Evolutionary conservation across 208 protist genomes (phyloP).

Genomic region (Leishmania guyanensis): DNA sequence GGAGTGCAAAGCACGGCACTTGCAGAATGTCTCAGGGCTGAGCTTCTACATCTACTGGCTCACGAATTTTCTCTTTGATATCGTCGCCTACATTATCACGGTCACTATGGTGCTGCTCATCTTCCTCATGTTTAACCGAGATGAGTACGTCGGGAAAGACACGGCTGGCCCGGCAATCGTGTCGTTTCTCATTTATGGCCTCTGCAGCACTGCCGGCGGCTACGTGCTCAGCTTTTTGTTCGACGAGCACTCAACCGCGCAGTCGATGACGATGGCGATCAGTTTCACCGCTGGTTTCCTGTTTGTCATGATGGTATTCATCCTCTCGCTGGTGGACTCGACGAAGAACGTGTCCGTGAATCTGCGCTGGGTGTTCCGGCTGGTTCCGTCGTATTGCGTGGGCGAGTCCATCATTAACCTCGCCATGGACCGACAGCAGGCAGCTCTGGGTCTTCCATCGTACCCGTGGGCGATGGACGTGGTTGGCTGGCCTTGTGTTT

Average conservation of each 20-base stretch:
- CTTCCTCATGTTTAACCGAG: constrained; percentile 60
- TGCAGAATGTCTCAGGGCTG: constrained; percentile 77
- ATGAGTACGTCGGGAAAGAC: constrained; percentile 55
- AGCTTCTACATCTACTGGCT: constrained; percentile 72
- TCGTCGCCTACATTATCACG: constrained; percentile 63
- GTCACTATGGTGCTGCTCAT: constrained; percentile 59
- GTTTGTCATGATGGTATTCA: constrained; percentile 55
- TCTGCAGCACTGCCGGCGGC: constrained; percentile 46
- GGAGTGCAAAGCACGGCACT: constrained; percentile 62
- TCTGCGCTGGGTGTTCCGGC: constrained; percentile 62
- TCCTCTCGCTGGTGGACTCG: constrained; percentile 44
- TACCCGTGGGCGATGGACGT: constrained; percentile 45
- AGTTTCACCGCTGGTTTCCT: constrained; percentile 85
- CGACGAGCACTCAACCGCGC: constrained; percentile 63
- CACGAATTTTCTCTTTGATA: constrained; percentile 86
- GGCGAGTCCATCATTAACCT: constrained; percentile 81
- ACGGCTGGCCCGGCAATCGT: constrained; percentile 48
- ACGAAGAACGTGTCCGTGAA: constrained; percentile 41
- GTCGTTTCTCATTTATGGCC: constrained; percentile 61
- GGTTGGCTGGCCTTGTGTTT: constrained; percentile 55
- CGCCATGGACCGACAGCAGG: constrained; percentile 31
- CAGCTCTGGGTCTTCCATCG: constrained; percentile 22
- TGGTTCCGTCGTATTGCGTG: constrained; percentile 79
- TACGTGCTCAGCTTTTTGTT: constrained; percentile 74
- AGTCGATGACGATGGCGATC: constrained; percentile 62